Evolutionary conservation across 352 stramenopile genomes (phyloP).

Genomic region (Blastocystis hominis): DNA sequence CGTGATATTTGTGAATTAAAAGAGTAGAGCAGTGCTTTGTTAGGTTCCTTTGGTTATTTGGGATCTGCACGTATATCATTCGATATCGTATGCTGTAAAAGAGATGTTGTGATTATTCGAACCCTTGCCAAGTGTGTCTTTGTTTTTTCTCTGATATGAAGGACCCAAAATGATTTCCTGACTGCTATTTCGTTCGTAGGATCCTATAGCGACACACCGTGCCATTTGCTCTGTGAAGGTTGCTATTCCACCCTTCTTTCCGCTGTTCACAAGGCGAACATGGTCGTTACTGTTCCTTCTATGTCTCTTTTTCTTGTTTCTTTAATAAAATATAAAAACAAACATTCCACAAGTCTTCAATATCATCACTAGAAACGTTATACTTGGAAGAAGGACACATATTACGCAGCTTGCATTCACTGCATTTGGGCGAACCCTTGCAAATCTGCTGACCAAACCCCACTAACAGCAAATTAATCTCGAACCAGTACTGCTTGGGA

Average conservation of each 20-base stretch:
- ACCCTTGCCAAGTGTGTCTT: neutral
- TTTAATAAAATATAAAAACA: neutral
- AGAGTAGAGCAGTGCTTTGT: neutral
- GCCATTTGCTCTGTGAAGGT: neutral
- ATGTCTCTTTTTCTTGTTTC: slow-evolving; percentile 1
- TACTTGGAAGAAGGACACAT: slow-evolving; percentile 69
- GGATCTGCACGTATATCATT: neutral
- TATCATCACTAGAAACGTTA: slow-evolving; percentile 21
- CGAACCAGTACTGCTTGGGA: slow-evolving; percentile 73
- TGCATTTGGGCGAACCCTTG: slow-evolving; percentile 69
- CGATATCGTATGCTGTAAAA: neutral
- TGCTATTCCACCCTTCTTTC: slow-evolving; percentile 16
- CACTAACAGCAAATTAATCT: slow-evolving; percentile 83
- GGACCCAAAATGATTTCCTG: neutral
- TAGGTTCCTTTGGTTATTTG: neutral
- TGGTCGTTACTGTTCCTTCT: neutral
- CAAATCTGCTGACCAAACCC: slow-evolving; percentile 87
- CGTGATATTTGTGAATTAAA: neutral
- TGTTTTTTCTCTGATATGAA: neutral
- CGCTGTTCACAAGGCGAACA: neutral
- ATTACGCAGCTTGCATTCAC: slow-evolving; percentile 67
- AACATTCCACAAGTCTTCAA: slow-evolving; percentile 45
- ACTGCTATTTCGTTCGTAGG: neutral
- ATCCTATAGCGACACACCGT: neutral
- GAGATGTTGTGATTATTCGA: neutral